phyloP scores from a whole-genome alignment of 306 rosid species.

The Heteromeles arbutifolia region DNA sequence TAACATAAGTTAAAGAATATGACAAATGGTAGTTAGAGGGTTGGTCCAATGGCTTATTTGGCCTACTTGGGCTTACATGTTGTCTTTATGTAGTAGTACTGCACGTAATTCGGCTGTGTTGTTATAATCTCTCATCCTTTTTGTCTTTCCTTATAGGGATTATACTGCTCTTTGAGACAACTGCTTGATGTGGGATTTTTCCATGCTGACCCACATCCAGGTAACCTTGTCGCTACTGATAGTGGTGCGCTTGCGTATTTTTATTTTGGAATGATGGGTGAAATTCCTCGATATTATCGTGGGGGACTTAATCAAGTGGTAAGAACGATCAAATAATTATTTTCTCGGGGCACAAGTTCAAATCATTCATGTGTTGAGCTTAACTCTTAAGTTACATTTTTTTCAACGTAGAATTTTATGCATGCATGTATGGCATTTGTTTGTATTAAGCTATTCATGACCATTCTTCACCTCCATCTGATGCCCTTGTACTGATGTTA shows the following conservation, averaged over 20 bases:
- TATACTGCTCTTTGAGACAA: conserved; percentile 88
- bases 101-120: background rate
- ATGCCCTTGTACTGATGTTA: too few species aligned
- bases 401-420: background rate
- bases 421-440: background rate
- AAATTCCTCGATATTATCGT: conserved; percentile 86
- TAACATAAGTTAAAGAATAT: background rate
- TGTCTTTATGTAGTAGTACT: background rate
- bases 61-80: too few species aligned
- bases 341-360: background rate
- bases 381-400: background rate
- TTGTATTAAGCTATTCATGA: background rate
- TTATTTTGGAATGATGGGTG: conserved; percentile 99
- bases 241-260: conserved; percentile 84
- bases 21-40: background rate
- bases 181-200: conserved; percentile 88
- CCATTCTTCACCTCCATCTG: background rate
- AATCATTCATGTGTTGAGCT: background rate
- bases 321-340: conserved; percentile 19
- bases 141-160: conserved; percentile 54
- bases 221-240: conserved; percentile 80
- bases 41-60: background rate
- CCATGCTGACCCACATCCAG: conserved; percentile 99
- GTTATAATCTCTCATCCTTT: conserved; percentile 2
- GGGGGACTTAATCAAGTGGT: conserved; percentile 91